A percentile compares a stretch with the other conserved stretches of the same genome.
Evolutionary conservation across 495 filamentous ascomycete genomes (phyloP).

Genomic region (Aspergillus sclerotiicarbonarius): DNA sequence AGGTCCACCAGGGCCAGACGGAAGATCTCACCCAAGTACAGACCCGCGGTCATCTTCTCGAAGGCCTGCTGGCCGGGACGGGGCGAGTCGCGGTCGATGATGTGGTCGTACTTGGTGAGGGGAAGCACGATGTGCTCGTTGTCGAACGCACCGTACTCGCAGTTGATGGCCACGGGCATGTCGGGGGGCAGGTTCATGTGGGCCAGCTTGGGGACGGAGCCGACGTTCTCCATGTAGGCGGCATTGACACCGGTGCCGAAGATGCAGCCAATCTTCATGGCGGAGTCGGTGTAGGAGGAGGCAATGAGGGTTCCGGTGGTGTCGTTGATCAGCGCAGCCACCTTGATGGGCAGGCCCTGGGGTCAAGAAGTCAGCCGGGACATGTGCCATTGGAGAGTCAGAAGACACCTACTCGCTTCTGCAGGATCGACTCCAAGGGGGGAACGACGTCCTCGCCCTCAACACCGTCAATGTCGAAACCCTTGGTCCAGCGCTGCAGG

Average conservation of each 20-base stretch:
- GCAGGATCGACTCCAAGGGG: constrained; percentile 80
- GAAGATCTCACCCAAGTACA: constrained; percentile 95
- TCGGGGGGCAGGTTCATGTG: constrained; percentile 89
- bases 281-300: constrained; percentile 87
- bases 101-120: constrained; percentile 76
- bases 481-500: constrained; percentile 97
- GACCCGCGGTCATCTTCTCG: constrained; percentile 96
- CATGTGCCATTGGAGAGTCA: not conserved
- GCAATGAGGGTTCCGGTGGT: constrained; percentile 99
- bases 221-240: constrained; percentile 93
- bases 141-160: constrained; percentile 98
- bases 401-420: constrained; percentile 61
- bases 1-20: constrained; percentile 85
- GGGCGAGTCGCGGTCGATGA: constrained; percentile 89
- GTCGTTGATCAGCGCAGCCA: constrained; percentile 93
- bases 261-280: constrained; percentile 94
- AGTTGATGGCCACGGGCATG: constrained; percentile 96
- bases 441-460: constrained; percentile 95
- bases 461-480: constrained; percentile 95
- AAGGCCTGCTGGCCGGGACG: constrained; percentile 94
- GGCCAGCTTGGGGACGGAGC: constrained; percentile 89
- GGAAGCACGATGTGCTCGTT: constrained; percentile 94
- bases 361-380: constrained; percentile 5
- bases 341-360: constrained; percentile 86
- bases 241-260: constrained; percentile 99